Percentiles rank a stretch among this genome's conserved stretches.
Evolutionary conservation across 352 stramenopile genomes (phyloP).

Genomic region (Globisporangium nunn): DNA sequence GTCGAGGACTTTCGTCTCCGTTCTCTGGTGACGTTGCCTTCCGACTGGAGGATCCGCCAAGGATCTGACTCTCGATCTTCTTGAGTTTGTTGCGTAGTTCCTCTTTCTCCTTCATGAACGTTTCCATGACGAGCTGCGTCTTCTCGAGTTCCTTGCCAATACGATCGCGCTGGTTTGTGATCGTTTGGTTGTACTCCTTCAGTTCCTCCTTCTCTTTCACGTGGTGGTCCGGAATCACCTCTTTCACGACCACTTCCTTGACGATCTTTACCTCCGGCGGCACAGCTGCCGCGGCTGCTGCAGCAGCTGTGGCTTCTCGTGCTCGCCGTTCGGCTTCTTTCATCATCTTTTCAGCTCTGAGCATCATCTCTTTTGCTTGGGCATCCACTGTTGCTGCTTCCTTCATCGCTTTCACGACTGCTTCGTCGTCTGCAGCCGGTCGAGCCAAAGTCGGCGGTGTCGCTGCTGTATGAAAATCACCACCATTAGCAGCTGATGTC

Average conservation of each 20-base stretch:
- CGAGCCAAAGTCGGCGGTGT: background rate
- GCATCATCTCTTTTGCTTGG: conserved; percentile 74
- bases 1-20: conserved; percentile 2
- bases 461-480: too few relatives aligned
- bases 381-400: conserved; percentile 51
- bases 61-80: conserved; percentile 80
- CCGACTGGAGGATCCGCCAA: conserved; percentile 32
- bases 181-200: conserved; percentile 52
- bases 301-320: conserved; percentile 18
- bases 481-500: background rate
- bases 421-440: conserved; percentile 3
- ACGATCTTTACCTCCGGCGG: conserved; percentile 30
- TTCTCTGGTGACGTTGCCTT: background rate
- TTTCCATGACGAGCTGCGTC: conserved; percentile 65
- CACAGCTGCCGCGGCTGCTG: background rate
- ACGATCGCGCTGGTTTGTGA: conserved; percentile 57
- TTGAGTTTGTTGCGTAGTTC: conserved; percentile 42
- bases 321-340: conserved; percentile 32
- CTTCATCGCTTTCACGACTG: conserved; percentile 33
- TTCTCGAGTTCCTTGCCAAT: conserved; percentile 73
- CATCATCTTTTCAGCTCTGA: conserved; percentile 58
- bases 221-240: conserved; percentile 69
- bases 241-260: conserved; percentile 66
- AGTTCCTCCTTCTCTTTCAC: conserved; percentile 58
- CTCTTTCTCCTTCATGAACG: conserved; percentile 19